phyloP scores from a whole-genome alignment of 305 asterid species.

The Solanum hybrid region DNA sequence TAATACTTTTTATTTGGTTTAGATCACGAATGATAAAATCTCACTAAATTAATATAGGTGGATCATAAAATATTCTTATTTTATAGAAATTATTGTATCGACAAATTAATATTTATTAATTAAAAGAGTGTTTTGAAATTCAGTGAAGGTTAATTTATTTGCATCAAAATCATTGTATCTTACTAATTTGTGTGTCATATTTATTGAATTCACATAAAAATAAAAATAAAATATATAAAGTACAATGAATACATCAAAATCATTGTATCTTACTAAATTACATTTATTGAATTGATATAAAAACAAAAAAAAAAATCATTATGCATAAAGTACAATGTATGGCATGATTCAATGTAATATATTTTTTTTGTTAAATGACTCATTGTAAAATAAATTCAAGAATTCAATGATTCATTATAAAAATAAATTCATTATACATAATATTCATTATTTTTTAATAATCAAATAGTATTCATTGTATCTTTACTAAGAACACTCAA shows the following conservation, averaged over 20 bases:
- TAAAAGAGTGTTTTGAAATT: neutral
- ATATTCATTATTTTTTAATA: neutral
- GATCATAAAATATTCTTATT: no score
- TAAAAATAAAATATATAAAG: neutral
- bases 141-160: neutral
- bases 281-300: neutral
- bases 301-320: no score
- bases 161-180: no score
- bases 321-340: neutral
- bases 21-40: neutral
- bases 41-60: neutral
- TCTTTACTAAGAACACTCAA: neutral
- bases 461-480: neutral
- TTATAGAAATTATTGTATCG: no score
- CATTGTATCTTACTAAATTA: neutral
- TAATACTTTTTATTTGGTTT: neutral
- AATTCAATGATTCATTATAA: neutral
- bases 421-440: neutral
- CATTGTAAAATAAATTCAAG: neutral
- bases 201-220: no score
- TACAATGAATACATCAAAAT: no score
- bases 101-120: no score
- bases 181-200: neutral
- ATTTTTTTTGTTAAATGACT: neutral
- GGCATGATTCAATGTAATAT: neutral